These are phyloP conservation scores for Adansonia madagascariensis DNA, from an alignment of 441 rosid species.

Conservation along the genomic window DNA sequence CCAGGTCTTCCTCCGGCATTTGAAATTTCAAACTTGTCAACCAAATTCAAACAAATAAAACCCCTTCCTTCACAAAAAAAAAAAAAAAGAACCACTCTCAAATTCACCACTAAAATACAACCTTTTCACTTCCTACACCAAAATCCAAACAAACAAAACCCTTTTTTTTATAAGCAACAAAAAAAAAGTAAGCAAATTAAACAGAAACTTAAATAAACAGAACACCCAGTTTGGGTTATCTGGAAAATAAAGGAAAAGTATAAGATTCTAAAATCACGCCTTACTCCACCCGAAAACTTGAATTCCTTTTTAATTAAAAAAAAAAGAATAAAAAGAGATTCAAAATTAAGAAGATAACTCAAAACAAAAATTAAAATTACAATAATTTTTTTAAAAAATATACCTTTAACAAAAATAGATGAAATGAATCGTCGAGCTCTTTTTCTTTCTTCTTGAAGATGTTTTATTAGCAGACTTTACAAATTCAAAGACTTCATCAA, in stretches of 20 bases:
- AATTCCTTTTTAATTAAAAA: neutral
- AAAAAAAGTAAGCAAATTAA: neutral
- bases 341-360: neutral
- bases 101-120: neutral
- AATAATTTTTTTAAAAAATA: neutral
- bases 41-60: neutral
- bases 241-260: conserved; percentile 9
- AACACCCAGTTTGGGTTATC: neutral
- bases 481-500: neutral
- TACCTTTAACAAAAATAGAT: neutral
- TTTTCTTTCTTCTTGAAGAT: neutral
- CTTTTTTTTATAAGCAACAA: neutral
- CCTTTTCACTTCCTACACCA: neutral
- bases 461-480: neutral
- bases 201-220: neutral
- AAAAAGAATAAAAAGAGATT: neutral
- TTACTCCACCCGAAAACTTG: neutral
- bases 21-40: conserved; percentile 29
- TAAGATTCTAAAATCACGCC: conserved; percentile 2
- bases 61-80: neutral
- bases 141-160: neutral
- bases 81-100: neutral
- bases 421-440: neutral
- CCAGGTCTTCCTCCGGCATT: conserved; percentile 82
- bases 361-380: neutral